phyloP scores from a whole-genome alignment of 768 basidiomycete genomes.

The Leucosporidium scottii region DNA sequence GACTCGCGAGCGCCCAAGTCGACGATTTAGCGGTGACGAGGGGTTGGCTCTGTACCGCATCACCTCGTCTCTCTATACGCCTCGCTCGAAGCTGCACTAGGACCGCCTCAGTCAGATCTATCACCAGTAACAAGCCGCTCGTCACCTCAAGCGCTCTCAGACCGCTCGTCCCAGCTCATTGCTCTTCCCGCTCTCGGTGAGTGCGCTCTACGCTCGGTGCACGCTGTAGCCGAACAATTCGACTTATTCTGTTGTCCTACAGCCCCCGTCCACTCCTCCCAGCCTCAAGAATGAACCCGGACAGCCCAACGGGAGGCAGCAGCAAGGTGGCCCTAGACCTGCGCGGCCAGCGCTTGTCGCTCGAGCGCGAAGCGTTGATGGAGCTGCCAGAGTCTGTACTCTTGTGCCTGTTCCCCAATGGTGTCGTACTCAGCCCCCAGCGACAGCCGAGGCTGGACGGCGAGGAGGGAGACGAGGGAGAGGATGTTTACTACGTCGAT shows the following conservation, averaged over 20 bases:
- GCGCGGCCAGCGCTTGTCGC: conserved; percentile 80
- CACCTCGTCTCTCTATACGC: too few species aligned
- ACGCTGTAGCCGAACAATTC: not conserved
- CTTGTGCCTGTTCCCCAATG: conserved; percentile 93
- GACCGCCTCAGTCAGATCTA: too few species aligned
- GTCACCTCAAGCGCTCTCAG: too few species aligned
- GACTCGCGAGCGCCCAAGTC: too few species aligned
- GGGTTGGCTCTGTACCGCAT: too few species aligned
- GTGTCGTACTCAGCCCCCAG: conserved; percentile 83
- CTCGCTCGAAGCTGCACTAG: too few species aligned
- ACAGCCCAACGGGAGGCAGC: not conserved
- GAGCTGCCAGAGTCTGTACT: conserved; percentile 95
- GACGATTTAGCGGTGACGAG: too few species aligned
- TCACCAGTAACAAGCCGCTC: too few species aligned
- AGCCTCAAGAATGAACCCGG: not conserved
- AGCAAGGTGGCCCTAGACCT: conserved; percentile 69
- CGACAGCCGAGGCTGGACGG: conserved; percentile 49
- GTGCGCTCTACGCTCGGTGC: not conserved
- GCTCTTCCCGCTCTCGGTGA: not conserved
- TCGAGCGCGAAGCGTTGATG: conserved; percentile 97
- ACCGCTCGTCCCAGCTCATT: too few species aligned
- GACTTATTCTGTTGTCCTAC: not conserved
- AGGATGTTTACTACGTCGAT: conserved; percentile 92
- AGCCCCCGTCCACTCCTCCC: not conserved
- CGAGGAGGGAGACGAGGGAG: conserved; percentile 69